phyloP scores from a whole-genome alignment of 2,329 filamentous ascomycete genomes.

The Calonectria leucothoes region DNA sequence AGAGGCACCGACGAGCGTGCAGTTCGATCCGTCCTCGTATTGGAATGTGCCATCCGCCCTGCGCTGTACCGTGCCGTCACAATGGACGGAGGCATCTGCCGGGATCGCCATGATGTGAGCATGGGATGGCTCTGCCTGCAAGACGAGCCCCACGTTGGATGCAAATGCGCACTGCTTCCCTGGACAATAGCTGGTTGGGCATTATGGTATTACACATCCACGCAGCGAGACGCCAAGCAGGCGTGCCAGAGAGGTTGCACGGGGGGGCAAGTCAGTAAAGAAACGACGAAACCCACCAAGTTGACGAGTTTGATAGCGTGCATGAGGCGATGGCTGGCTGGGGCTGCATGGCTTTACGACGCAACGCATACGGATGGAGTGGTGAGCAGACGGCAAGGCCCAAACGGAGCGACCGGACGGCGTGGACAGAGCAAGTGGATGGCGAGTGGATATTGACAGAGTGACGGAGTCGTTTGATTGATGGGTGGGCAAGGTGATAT shows the following conservation, averaged over 20 bases:
- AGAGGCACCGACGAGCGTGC: slow-evolving; percentile 15
- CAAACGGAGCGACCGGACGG: slow-evolving; percentile 24
- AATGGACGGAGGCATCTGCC: slow-evolving; percentile 13
- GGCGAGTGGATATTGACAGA: slow-evolving; percentile 21
- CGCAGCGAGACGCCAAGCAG: background rate
- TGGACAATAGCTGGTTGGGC: background rate
- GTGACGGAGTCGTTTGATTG: slow-evolving; percentile 18
- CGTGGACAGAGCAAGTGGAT: slow-evolving; percentile 28
- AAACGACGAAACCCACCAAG: background rate
- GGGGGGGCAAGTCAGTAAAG: background rate
- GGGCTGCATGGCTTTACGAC: slow-evolving; percentile 14
- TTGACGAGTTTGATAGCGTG: slow-evolving; percentile 20
- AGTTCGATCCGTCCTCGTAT: slow-evolving; percentile 8
- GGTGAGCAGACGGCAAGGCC: slow-evolving; percentile 20
- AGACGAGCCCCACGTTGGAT: slow-evolving; percentile 18
- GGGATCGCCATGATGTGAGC: slow-evolving; percentile 23
- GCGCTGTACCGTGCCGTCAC: background rate
- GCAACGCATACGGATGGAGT: slow-evolving; percentile 14
- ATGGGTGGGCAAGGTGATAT: slow-evolving; percentile 18
- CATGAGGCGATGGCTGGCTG: slow-evolving; percentile 22
- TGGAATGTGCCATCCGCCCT: background rate
- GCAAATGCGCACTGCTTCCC: background rate
- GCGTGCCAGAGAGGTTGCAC: background rate
- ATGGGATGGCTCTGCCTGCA: slow-evolving; percentile 19
- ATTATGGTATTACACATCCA: background rate